Evolutionary conservation across 805 yeast species (phyloP).

Genomic region (Wickerhamiella kurtzmanii): DNA sequence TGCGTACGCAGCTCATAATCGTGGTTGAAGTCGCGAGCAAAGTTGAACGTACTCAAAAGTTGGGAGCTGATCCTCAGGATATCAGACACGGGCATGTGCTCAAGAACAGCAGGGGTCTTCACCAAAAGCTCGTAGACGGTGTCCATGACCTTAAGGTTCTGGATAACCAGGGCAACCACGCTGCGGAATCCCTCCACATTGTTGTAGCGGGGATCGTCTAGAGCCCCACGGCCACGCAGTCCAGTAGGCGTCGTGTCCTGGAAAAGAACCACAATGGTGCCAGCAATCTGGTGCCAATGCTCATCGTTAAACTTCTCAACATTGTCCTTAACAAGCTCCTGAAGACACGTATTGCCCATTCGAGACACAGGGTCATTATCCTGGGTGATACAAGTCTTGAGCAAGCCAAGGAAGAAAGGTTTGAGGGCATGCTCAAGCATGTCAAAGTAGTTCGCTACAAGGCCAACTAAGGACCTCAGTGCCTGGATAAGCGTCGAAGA

Average conservation of each 20-base stretch:
- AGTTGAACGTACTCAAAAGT: constrained; percentile 57
- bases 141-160: constrained; percentile 82
- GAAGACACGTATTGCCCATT: constrained; percentile 82
- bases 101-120: constrained; percentile 40
- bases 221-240: constrained; percentile 34
- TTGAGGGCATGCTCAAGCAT: constrained; percentile 60
- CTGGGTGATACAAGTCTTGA: constrained; percentile 84
- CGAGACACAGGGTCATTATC: constrained; percentile 94
- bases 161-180: constrained; percentile 82
- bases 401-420: constrained; percentile 63
- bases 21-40: constrained; percentile 77
- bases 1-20: constrained; percentile 79
- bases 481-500: constrained; percentile 96
- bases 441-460: constrained; percentile 72
- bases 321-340: constrained; percentile 66
- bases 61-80: constrained; percentile 46
- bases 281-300: constrained; percentile 66
- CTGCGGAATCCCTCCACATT: constrained; percentile 44
- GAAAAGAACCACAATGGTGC: constrained; percentile 56
- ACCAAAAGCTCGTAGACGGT: constrained; percentile 69
- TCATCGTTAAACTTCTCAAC: constrained; percentile 42
- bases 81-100: constrained; percentile 50
- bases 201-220: constrained; percentile 21
- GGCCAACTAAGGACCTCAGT: constrained; percentile 67
- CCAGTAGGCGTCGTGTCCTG: constrained; percentile 77